Evolutionary conservation across 306 rosid species (phyloP).

Genomic region (Clitoria ternatea): DNA sequence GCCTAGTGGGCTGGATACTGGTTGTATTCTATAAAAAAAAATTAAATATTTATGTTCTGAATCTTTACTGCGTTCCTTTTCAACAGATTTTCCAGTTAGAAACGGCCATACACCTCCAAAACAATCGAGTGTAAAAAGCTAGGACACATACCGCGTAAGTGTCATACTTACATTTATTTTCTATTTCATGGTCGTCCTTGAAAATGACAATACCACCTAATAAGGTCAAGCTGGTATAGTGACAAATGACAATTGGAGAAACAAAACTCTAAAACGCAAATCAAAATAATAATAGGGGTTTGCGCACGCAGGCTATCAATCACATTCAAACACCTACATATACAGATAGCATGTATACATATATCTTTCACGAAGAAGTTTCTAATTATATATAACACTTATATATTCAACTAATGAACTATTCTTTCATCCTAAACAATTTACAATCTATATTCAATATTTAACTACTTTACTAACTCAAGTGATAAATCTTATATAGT

Average conservation of each 20-base stretch:
- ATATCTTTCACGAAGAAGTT: neutral
- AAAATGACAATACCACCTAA: neutral
- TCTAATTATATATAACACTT: neutral
- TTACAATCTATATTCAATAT: neutral
- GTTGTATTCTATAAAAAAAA: too few species aligned
- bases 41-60: too few species aligned
- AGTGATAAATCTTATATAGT: neutral
- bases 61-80: neutral
- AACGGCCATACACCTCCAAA: neutral
- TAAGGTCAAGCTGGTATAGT: neutral
- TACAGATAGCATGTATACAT: neutral
- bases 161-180: neutral
- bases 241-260: slow-evolving; percentile 6
- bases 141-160: neutral
- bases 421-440: neutral
- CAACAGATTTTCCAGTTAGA: neutral
- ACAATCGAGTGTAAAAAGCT: neutral
- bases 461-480: neutral
- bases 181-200: neutral
- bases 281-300: neutral
- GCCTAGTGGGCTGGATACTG: too few species aligned
- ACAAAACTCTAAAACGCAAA: neutral
- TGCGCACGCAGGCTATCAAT: neutral
- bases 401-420: neutral
- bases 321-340: neutral